Evolutionary conservation across 2,329 filamentous ascomycete species (phyloP).

Genomic region (Thermothelomyces thermophilus): DNA sequence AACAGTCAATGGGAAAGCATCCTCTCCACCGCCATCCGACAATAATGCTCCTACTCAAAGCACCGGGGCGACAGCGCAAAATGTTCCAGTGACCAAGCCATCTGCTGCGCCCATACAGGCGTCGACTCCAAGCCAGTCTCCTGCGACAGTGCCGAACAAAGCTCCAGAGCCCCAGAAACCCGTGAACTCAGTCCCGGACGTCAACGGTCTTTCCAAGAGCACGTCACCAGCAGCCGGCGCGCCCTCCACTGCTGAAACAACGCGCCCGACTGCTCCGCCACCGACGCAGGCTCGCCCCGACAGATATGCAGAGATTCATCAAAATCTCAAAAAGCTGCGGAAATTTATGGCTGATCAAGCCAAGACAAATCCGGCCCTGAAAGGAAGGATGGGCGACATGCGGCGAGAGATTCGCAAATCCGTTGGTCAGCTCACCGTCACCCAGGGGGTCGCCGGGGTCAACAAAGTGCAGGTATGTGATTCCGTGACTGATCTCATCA

Average conservation of each 20-base stretch:
- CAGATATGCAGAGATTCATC: slow-evolving; percentile 54
- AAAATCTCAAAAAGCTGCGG: slow-evolving; percentile 55
- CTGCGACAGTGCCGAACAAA: not conserved
- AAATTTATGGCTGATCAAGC: slow-evolving; percentile 43
- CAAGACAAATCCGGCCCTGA: slow-evolving; percentile 51
- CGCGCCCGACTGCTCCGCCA: slow-evolving; percentile 1
- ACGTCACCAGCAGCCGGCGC: slow-evolving; percentile 9
- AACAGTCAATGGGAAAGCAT: slow-evolving; percentile 3
- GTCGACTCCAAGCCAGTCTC: not conserved
- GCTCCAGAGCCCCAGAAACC: slow-evolving; percentile 4
- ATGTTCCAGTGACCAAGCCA: not conserved
- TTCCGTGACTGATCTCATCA: not conserved
- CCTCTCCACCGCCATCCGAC: not conserved
- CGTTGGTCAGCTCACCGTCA: slow-evolving; percentile 61
- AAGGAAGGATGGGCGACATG: slow-evolving; percentile 63
- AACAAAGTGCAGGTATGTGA: slow-evolving; percentile 42
- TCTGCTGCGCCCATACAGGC: slow-evolving; percentile 4
- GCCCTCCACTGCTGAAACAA: not conserved
- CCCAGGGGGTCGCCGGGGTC: slow-evolving; percentile 36
- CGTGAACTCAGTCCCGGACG: slow-evolving; percentile 5
- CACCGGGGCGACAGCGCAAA: slow-evolving; percentile 1
- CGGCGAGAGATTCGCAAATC: slow-evolving; percentile 64
- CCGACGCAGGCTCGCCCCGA: slow-evolving; percentile 29
- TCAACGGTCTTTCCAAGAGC: slow-evolving; percentile 11
- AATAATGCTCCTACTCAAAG: not conserved